A percentile compares a stretch with the other conserved stretches of the same genome.
Conservation (phyloP, 768 basidiomycete genomes). For the Cystoderma amianthinum region DNA sequence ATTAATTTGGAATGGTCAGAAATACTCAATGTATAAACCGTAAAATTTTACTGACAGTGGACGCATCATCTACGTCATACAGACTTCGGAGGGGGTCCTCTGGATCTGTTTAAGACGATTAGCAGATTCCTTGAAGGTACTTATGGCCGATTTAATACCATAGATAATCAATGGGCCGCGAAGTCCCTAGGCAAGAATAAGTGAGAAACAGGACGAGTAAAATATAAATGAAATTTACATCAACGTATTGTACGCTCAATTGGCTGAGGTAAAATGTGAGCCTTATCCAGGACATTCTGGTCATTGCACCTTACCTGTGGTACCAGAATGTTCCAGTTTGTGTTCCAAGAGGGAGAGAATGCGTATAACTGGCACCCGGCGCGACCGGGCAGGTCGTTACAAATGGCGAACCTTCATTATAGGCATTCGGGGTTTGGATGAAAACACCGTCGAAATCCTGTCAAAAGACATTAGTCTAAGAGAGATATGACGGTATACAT, state of each 20-base stretch:
- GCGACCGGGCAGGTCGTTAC: constrained; percentile 23
- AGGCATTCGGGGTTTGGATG: constrained; percentile 12
- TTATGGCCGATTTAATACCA: too few species aligned
- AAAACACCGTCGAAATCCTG: constrained; percentile 17
- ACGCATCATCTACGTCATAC: constrained; percentile 13
- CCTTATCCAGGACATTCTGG: background rate
- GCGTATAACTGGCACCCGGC: constrained; percentile 18
- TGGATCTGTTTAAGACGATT: constrained; percentile 10
- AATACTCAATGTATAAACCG: too few species aligned
- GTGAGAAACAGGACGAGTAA: background rate
- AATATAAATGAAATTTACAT: constrained; percentile 5
- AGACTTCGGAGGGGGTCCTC: constrained; percentile 1
- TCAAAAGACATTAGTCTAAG: background rate
- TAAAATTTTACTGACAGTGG: constrained; percentile 9
- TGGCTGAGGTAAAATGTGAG: constrained; percentile 4
- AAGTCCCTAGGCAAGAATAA: constrained; percentile 10
- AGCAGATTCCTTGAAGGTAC: too few species aligned
- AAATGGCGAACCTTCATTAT: constrained; percentile 17
- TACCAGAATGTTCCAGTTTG: constrained; percentile 28
- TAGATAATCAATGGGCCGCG: constrained; percentile 20
- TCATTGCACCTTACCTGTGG: constrained; percentile 9
- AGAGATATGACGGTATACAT: too few species aligned
- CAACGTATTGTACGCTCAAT: constrained; percentile 14
- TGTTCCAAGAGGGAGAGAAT: constrained; percentile 15
- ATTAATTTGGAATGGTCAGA: constrained; percentile 12